phyloP scores from a whole-genome alignment of 345 rosid species.

The Lagerstroemia speciosa region DNA sequence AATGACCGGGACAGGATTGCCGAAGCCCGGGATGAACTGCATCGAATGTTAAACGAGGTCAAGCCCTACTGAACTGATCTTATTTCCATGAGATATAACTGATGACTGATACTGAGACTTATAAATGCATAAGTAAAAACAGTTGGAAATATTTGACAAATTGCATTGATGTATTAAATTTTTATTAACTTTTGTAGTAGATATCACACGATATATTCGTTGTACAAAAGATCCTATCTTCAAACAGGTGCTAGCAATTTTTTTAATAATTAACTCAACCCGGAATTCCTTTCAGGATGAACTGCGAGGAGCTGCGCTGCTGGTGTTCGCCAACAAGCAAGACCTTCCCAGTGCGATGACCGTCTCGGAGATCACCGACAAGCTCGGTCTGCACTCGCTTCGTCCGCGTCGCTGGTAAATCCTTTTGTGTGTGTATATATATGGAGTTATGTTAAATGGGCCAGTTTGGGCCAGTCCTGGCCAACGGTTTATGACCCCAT shows the following conservation, averaged over 20 bases:
- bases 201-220: too few species aligned
- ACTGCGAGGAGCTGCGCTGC: slow-evolving; percentile 38
- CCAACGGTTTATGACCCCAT: too few species aligned
- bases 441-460: too few species aligned
- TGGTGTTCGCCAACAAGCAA: slow-evolving; percentile 67
- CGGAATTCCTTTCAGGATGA: slow-evolving; percentile 27
- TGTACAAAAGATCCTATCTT: too few species aligned
- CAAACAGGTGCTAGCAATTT: too few species aligned
- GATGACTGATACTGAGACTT: neutral
- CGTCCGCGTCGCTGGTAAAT: slow-evolving; percentile 50
- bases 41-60: slow-evolving; percentile 57
- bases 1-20: slow-evolving; percentile 47
- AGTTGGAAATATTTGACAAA: too few species aligned
- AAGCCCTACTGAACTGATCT: neutral
- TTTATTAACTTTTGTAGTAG: too few species aligned
- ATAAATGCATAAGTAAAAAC: too few species aligned
- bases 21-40: slow-evolving; percentile 58
- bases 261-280: too few species aligned
- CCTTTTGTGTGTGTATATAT: neutral
- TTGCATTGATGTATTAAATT: too few species aligned
- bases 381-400: slow-evolving; percentile 55
- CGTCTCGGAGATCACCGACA: slow-evolving; percentile 54
- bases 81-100: neutral
- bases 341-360: slow-evolving; percentile 60
- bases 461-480: too few species aligned